phyloP scores from a whole-genome alignment of 2,329 filamentous ascomycete genomes.

The Phoma sp. region DNA sequence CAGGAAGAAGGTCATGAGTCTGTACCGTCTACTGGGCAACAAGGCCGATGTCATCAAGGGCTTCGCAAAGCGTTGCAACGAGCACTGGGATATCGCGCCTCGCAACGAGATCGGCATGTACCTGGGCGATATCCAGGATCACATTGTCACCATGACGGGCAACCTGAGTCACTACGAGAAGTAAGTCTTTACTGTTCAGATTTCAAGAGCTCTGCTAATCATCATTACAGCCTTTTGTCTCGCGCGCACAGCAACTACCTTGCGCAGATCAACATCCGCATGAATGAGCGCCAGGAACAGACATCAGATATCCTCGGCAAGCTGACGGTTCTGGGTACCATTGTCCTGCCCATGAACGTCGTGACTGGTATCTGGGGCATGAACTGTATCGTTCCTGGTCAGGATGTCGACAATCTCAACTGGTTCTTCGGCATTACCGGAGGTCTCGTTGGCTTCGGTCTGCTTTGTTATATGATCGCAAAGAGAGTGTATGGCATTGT shows the following conservation, averaged over 20 bases:
- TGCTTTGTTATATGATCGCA: constrained; percentile 79
- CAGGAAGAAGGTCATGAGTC: constrained; percentile 94
- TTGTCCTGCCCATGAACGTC: constrained; percentile 98
- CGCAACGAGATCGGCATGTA: constrained; percentile 97
- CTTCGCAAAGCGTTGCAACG: constrained; percentile 97
- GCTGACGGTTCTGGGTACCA: constrained; percentile 93
- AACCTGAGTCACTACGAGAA: constrained; percentile 97
- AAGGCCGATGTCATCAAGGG: constrained; percentile 99
- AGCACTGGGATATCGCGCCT: constrained; percentile 96
- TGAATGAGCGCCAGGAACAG: constrained; percentile 97
- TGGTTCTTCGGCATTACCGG: constrained; percentile 68
- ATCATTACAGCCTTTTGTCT: constrained; percentile 72
- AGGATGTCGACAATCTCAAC: constrained; percentile 73
- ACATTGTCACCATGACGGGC: constrained; percentile 98
- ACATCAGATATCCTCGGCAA: constrained; percentile 95
- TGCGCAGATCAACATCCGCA: constrained; percentile 98
- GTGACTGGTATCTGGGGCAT: constrained; percentile 98
- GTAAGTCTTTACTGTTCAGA: constrained; percentile 58
- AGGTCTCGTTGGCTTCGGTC: constrained; percentile 77
- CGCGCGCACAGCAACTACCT: constrained; percentile 96
- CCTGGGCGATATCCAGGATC: constrained; percentile 96
- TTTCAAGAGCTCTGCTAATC: constrained; percentile 19
- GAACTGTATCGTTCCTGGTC: constrained; percentile 91
- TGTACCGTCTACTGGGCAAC: constrained; percentile 91
- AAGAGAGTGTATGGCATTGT: constrained; percentile 65